Conservation (phyloP, 169 alveolate genomes). For the Pseudocohnilembus persalinus region DNA sequence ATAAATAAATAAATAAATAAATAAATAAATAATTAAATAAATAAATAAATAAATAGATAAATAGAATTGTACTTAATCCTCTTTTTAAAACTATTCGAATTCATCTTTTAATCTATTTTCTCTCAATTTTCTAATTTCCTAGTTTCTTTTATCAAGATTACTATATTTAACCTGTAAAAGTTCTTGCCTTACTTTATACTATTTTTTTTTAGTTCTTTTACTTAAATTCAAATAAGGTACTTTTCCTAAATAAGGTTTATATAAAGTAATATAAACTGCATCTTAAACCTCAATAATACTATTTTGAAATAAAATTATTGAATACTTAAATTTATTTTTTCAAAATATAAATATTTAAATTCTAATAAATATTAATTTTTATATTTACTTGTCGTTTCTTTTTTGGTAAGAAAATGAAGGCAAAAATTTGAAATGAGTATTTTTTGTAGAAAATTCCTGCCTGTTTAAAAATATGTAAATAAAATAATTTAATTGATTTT, state of each 20-base stretch:
- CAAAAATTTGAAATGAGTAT: not conserved
- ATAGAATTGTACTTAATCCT: too few species aligned
- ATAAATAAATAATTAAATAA: too few species aligned
- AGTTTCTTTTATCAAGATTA: not conserved
- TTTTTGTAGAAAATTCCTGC: constrained; percentile 6
- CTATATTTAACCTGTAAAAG: not conserved
- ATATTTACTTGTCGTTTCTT: constrained; percentile 7
- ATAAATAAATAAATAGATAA: too few species aligned
- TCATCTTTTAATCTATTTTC: too few species aligned
- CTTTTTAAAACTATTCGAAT: too few species aligned
- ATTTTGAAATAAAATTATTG: not conserved
- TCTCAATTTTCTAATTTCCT: too few species aligned
- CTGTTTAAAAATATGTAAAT: not conserved
- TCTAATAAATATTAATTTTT: too few species aligned
- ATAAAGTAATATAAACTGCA: not conserved
- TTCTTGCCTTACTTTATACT: not conserved
- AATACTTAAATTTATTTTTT: too few species aligned
- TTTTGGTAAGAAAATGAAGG: constrained; percentile 5
- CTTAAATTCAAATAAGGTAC: constrained; percentile 6
- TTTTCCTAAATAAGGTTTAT: constrained; percentile 1
- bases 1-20: too few species aligned
- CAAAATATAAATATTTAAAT: too few species aligned
- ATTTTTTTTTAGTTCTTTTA: not conserved
- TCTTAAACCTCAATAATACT: constrained; percentile 1
- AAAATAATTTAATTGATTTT: not conserved